Conservation (phyloP, 352 stramenopile genomes). For the Phytophthora multivora region DNA sequence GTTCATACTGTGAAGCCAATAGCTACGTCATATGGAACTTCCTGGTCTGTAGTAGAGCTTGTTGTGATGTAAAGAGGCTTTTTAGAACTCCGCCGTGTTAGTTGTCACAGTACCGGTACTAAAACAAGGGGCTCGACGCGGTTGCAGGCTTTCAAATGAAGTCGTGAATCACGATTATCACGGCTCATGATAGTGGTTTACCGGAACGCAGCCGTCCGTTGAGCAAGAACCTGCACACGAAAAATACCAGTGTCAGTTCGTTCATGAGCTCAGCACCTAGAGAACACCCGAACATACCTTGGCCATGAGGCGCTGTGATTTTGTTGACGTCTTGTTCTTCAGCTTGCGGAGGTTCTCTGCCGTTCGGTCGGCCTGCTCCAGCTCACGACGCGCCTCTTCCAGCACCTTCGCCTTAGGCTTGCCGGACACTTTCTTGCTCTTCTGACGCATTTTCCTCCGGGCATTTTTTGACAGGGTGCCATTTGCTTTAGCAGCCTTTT, state of each 20-base stretch:
- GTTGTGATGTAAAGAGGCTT: no score
- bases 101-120: no score
- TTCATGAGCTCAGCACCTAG: background rate
- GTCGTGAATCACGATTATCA: background rate
- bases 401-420: conserved; percentile 55
- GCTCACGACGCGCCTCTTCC: conserved; percentile 54
- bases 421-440: conserved; percentile 30
- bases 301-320: conserved; percentile 69
- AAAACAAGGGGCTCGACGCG: background rate
- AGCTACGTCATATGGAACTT: no score
- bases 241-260: conserved; percentile 4
- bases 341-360: conserved; percentile 71
- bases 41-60: no score
- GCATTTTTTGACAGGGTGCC: conserved; percentile 24
- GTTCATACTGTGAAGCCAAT: background rate
- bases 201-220: conserved; percentile 47
- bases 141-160: background rate
- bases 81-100: no score
- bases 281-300: conserved; percentile 43
- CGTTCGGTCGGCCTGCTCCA: conserved; percentile 57
- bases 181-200: conserved; percentile 9
- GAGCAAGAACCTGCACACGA: conserved; percentile 43
- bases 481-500: background rate
- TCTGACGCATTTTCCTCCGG: conserved; percentile 30
- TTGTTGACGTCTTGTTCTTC: conserved; percentile 52